Percentiles rank a stretch among this genome's conserved stretches.
These are phyloP conservation scores for Chamaenerion angustifolium DNA, from an alignment of 345 rosid species.

Conservation along the genomic window DNA sequence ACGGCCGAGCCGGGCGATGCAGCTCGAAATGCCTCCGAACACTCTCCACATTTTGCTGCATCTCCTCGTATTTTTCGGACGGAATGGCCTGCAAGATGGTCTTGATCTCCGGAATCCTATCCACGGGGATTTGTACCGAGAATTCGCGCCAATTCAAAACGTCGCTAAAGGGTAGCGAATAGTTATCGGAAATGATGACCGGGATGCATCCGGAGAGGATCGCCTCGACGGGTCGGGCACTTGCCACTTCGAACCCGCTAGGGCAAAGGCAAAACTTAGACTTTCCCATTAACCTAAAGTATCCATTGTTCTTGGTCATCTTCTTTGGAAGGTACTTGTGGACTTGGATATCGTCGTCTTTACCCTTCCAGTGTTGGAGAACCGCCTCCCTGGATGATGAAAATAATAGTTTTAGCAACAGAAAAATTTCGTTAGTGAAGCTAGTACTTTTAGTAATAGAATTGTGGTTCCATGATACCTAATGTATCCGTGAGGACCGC, in stretches of 20 bases:
- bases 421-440: too few species aligned
- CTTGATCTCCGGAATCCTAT: slow-evolving; percentile 62
- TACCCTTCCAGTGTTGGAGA: slow-evolving; percentile 75
- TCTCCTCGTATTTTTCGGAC: slow-evolving; percentile 55
- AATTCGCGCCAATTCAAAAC: slow-evolving; percentile 78
- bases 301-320: slow-evolving; percentile 37
- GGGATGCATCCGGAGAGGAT: slow-evolving; percentile 77
- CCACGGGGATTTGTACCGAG: slow-evolving; percentile 46
- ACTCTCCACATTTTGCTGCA: slow-evolving; percentile 60
- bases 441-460: too few species aligned
- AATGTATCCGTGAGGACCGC: slow-evolving; percentile 88
- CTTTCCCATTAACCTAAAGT: slow-evolving; percentile 42
- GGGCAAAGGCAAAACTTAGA: slow-evolving; percentile 85
- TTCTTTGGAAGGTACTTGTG: slow-evolving; percentile 66
- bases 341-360: slow-evolving; percentile 52
- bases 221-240: slow-evolving; percentile 76
- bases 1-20: slow-evolving; percentile 61
- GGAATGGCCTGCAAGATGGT: slow-evolving; percentile 40
- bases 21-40: slow-evolving; percentile 67
- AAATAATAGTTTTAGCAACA: too few species aligned
- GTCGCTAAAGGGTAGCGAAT: slow-evolving; percentile 77
- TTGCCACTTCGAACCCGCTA: slow-evolving; percentile 89
- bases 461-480: slow-evolving; percentile 20
- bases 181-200: slow-evolving; percentile 69
- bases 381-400: slow-evolving; percentile 19